Evolutionary conservation across 805 yeast species (phyloP), one percentile per base, ranked within the genome.

Genomic region (Naumovozyma castellii): DNA sequence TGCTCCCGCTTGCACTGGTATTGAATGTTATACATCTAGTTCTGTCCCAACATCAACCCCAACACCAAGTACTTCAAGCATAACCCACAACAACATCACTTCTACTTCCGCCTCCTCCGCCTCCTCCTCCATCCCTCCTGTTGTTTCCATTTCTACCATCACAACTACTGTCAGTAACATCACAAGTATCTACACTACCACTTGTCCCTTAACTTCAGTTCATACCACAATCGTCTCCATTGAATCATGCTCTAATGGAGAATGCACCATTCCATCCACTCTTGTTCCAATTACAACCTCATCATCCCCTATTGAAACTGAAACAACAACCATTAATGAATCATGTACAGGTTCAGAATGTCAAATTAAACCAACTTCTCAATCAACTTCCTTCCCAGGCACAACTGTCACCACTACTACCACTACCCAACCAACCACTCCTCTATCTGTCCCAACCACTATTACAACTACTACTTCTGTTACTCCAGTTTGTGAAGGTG

Each of bases 231-330:
- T 22, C 33, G 13, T 38, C 8, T 29, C 37, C 4, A 32, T 39
- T 25, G 38, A 39, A 35, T 34, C 38, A 15, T 39, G 42, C 25
- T 16, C 38, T 15, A 34, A 25, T 13, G 27, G 27, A 18, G 14
- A 16, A 6, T 39, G 42, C 14, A 10, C 37, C 12, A 18, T 19
- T 14, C 36, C 28, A 6, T 16, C 34, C 18, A 28, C 32, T 27
- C 5, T 13, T 29, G 14, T 13, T 5, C 18, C 34, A 18, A 34
- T 10, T 3, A 20, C 31, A 20, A 20, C 37, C 14, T 18, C 37
- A 20, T 14, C n/a, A n/a, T 17, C 37, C 5, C 4, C 37, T 22
- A 10, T 10, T 25, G n/a, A 29, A 34, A 12, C 31, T n/a, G 5
- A 3, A n/a, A n/a, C 19, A 13, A 5, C 13, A 19, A 17, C 15